Conservation (phyloP, 129 eudicot species). For the Tanacetum coccineum region DNA sequence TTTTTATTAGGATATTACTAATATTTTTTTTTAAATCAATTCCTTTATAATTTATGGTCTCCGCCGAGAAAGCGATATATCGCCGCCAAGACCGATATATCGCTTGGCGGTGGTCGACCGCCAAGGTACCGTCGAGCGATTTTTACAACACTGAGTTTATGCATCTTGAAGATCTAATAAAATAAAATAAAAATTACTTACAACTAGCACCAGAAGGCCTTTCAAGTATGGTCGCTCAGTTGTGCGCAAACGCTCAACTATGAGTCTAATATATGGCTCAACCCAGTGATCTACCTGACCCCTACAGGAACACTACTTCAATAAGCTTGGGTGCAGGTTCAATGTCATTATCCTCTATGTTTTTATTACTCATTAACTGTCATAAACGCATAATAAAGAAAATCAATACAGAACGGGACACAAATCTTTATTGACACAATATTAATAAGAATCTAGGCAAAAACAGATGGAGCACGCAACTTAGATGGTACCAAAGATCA, state of each 20-base stretch:
- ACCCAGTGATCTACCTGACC: conserved; percentile 96
- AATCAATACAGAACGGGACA: neutral
- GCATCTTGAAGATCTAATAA: neutral
- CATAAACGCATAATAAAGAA: neutral
- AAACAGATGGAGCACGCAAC: no score
- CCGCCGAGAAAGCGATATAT: no score
- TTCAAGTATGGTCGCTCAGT: conserved; percentile 66
- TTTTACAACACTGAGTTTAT: no score
- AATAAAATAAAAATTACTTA: conserved; percentile 30
- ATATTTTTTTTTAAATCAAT: no score
- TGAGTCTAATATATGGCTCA: conserved; percentile 73
- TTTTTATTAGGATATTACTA: no score
- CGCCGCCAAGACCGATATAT: no score
- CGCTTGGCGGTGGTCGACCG: no score
- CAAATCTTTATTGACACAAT: no score
- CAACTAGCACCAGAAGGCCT: conserved; percentile 86
- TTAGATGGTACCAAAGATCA: no score
- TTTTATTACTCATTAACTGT: conserved; percentile 79
- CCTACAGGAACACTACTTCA: conserved; percentile 77
- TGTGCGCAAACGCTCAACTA: conserved; percentile 74
- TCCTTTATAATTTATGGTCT: no score
- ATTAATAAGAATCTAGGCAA: no score
- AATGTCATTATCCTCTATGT: conserved; percentile 84
- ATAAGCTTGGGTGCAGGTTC: conserved; percentile 98
- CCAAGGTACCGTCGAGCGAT: no score